Conservation (phyloP, 169 alveolate genomes). For the Neospora caninum region DNA sequence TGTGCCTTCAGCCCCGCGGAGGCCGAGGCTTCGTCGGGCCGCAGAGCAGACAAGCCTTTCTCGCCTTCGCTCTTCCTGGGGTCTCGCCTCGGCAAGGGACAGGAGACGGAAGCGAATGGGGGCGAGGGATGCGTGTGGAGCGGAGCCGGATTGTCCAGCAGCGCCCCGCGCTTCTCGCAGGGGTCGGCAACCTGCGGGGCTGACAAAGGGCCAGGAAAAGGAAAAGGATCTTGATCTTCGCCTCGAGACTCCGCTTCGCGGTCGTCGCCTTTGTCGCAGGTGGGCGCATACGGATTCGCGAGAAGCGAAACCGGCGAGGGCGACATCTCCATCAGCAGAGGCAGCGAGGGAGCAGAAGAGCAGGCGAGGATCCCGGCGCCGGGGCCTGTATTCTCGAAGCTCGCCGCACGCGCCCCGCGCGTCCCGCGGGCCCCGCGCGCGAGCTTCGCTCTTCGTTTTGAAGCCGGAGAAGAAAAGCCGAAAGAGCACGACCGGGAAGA, state of each 20-base stretch:
- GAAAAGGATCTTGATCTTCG: no score
- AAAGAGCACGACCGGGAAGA: no score
- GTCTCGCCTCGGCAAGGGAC: neutral
- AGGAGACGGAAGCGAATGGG: neutral
- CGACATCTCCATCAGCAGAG: neutral
- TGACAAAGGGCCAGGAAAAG: no score
- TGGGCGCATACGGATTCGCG: no score
- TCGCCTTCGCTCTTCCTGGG: neutral
- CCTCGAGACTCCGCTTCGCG: no score
- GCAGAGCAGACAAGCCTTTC: neutral
- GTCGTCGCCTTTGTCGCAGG: no score
- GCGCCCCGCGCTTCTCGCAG: neutral
- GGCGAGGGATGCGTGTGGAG: neutral
- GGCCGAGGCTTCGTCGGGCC: neutral
- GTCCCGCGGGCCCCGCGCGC: no score
- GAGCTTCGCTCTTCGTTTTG: neutral
- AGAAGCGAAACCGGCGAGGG: neutral
- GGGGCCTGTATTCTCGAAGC: neutral
- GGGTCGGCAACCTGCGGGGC: no score
- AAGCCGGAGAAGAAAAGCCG: neutral
- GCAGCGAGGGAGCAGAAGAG: neutral
- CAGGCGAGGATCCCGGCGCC: neutral
- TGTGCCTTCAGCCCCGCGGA: neutral
- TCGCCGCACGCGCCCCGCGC: neutral
- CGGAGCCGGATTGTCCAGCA: neutral